Base-by-base conservation (phyloP, 108 stramenopile species). In the Discostella pseudostelligera region DNA sequence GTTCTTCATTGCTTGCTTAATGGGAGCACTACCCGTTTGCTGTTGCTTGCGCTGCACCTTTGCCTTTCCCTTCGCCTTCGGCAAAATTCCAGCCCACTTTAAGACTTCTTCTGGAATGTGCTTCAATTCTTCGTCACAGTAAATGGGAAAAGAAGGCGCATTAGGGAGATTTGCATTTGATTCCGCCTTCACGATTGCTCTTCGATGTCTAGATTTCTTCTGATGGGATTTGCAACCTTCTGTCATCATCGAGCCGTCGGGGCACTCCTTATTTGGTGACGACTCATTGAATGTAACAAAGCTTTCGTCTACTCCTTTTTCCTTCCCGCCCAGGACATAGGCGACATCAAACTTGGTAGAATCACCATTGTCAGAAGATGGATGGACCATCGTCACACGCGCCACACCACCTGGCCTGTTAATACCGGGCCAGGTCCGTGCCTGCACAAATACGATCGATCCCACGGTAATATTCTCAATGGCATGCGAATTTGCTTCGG, bases 391-490 rank as follows among this genome's bases (percentile, higher is more conserved):
- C 32, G 62, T 67, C 19, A 93, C 72, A 32, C 86, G 69, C 39
- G 81, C 92, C 11, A 90, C 86, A 22, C 92, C 92, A 56, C 95
- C 95, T 2, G 65, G 87, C 68, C 90, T 92, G 72, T 96, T 96
- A 17, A 93, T 84, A 8, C 92, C 92, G 10, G 90, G 85, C 95
- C 95, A 96, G 3, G 88, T 91, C 9, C 95, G 56, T 5, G 88
- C 45, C 64, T 80, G 67, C 0, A 96, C 90, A 22, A 75, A 43
- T 7, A 96, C 92, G 62, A 92, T 76, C 21, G 83, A 79, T 32
- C 85, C 89, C 21, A 79, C 61, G 12, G 57, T 20, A 62, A 90
- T 69, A n/a, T n/a, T n/a, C n/a, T n/a, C n/a, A n/a, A n/a, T 42
- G 16, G 37, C 32, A 57, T 60, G 13, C 28, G 25, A 19, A 59